Evolutionary conservation across 495 filamentous ascomycete genomes (phyloP).

Genomic region (Mycothermus thermophilus): DNA sequence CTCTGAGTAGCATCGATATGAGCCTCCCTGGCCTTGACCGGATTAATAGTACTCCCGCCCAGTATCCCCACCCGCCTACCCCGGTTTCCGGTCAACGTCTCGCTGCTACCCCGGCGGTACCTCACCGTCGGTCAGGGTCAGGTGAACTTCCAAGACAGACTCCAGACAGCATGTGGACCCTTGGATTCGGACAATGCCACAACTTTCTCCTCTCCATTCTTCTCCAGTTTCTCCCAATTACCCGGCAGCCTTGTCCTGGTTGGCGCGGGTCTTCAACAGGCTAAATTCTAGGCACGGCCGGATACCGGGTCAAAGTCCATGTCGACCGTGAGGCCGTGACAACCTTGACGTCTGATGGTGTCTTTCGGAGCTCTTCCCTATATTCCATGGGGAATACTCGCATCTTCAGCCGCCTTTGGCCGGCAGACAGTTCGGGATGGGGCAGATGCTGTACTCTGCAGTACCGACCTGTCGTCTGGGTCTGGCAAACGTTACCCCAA

Average conservation of each 20-base stretch:
- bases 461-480: slow-evolving; percentile 1
- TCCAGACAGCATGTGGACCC: slow-evolving; percentile 8
- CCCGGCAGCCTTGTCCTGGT: slow-evolving; percentile 15
- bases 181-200: slow-evolving; percentile 9
- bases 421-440: too few relatives aligned
- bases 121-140: slow-evolving; percentile 4
- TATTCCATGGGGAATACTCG: slow-evolving; percentile 5
- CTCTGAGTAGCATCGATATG: too few relatives aligned
- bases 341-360: slow-evolving; percentile 1
- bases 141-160: not conserved
- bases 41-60: too few relatives aligned
- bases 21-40: too few relatives aligned
- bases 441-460: too few relatives aligned
- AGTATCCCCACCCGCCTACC: too few relatives aligned
- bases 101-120: too few relatives aligned
- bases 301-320: slow-evolving; percentile 20
- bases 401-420: slow-evolving; percentile 1
- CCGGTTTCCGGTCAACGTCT: too few relatives aligned
- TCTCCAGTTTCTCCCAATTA: too few relatives aligned
- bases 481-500: not conserved
- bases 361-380: slow-evolving; percentile 5
- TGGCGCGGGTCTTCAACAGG: slow-evolving; percentile 15
- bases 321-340: not conserved
- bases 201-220: not conserved
- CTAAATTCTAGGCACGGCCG: slow-evolving; percentile 19